phyloP scores from a whole-genome alignment of 805 yeast species.

The Monosporozyma aerobia region DNA sequence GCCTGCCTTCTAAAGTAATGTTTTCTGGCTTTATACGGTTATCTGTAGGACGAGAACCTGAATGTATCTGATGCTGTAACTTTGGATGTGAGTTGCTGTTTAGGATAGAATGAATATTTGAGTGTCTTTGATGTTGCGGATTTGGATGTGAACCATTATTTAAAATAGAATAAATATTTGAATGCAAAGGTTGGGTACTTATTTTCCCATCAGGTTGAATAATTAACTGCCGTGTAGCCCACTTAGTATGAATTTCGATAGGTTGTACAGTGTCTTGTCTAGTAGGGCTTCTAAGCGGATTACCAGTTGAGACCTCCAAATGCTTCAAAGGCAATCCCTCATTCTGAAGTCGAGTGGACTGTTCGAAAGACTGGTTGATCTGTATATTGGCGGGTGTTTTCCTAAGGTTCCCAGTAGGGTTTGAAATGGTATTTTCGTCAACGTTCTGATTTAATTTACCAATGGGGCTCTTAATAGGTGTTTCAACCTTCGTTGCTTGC shows the following conservation, averaged over 20 bases:
- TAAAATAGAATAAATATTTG: slow-evolving; percentile 10
- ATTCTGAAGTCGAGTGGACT: neutral
- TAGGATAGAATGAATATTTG: slow-evolving; percentile 10
- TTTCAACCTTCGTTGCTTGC: neutral
- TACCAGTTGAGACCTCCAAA: neutral
- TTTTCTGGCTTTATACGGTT: neutral
- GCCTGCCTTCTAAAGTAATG: neutral
- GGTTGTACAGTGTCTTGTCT: neutral
- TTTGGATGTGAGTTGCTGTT: slow-evolving; percentile 19
- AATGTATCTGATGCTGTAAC: slow-evolving; percentile 7
- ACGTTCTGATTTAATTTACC: neutral
- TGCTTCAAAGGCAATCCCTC: neutral
- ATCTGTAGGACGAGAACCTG: neutral
- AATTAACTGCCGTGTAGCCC: too few relatives aligned
- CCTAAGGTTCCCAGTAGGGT: neutral
- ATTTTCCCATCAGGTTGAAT: neutral
- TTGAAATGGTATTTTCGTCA: neutral
- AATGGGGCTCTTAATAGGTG: neutral
- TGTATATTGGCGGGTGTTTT: neutral
- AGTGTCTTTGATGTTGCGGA: slow-evolving; percentile 12
- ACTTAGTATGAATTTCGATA: neutral
- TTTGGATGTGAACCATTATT: slow-evolving; percentile 18
- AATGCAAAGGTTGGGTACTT: slow-evolving; percentile 1
- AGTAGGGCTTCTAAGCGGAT: neutral
- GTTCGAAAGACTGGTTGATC: neutral